Evolutionary conservation across 2,329 filamentous ascomycete genomes (phyloP).

Genomic region (Pseudogymnoascus sp.): DNA sequence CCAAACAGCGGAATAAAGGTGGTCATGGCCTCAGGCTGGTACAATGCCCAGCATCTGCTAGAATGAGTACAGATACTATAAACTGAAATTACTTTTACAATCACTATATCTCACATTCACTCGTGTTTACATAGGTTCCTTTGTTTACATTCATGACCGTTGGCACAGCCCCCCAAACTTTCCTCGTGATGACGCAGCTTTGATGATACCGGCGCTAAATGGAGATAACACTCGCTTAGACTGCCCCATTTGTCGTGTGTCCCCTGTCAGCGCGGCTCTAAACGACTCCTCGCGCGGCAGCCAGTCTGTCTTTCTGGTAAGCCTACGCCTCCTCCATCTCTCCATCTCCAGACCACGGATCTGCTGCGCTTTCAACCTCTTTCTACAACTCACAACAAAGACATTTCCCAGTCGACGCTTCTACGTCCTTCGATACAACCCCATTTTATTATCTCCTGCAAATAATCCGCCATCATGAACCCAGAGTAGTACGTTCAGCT

Average conservation of each 20-base stretch:
- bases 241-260: constrained; percentile 6
- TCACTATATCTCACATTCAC: background rate
- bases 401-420: background rate
- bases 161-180: constrained; percentile 4
- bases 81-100: background rate
- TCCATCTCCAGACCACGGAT: constrained; percentile 3
- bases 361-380: background rate
- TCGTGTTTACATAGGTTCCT: background rate
- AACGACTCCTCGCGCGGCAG: constrained; percentile 10
- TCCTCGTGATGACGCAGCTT: constrained; percentile 5
- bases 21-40: background rate
- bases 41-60: background rate
- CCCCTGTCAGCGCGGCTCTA: constrained; percentile 8
- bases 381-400: background rate
- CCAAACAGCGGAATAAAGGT: background rate
- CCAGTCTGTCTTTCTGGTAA: constrained; percentile 9
- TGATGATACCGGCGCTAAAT: constrained; percentile 8
- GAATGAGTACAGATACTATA: background rate
- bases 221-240: constrained; percentile 9
- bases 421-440: background rate
- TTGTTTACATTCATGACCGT: background rate
- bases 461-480: constrained; percentile 59
- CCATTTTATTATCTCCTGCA: constrained; percentile 9
- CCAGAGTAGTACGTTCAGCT: constrained; percentile 54
- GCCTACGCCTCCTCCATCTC: constrained; percentile 10